Base-by-base conservation (phyloP, 2,329 filamentous ascomycete genomes). In the Phaeosphaeria sp. region DNA sequence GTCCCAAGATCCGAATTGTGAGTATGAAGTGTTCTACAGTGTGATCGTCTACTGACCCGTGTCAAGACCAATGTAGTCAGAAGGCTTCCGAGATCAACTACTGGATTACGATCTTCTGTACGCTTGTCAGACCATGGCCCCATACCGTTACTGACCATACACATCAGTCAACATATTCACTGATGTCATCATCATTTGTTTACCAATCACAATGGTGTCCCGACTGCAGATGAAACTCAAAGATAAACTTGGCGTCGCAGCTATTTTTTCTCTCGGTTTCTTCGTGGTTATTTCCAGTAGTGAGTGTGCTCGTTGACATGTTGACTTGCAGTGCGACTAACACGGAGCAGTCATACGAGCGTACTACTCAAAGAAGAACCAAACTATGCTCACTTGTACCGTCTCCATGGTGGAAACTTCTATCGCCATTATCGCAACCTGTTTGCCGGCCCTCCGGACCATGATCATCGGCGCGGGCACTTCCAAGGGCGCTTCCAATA, bases 401-500 rank as follows among this genome's bases (percentile, higher is more conserved):
- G 66, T 67, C n/a, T 69, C 66, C 17, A 67, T 65, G 64, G 58
- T 68, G 15, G 66, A 69, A 48, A 64, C 58, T 4, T 64, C 77
- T 3, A 73, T 80, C 7, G 76, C 78, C 1, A 78, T 80, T 33
- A 79, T 80, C 10, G 76, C 77, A 1, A 71, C 74, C 2, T 79
- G 75, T n/a, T 73, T 79, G 0, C 77, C 77, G 11, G 66, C 66
- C 10, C 50, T 69, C 10, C 66, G 63, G 46, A 64, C 66, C 23
- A 61, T 65, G 56, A 46, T 68, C 15, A 54, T 69, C 15, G 66
- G 65, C 21, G 57, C 56, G 42, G 59, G 62, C 41, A 64, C 58
- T 4, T 60, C 58, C 17, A 63, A 66, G 18, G 58, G 43, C 7
- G 54, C 57, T 7, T 65, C 65, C 48, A 46, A 46, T 20, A 55